Conservation (phyloP, 2,329 filamentous ascomycete genomes). For the Colletotrichum eleusines region DNA sequence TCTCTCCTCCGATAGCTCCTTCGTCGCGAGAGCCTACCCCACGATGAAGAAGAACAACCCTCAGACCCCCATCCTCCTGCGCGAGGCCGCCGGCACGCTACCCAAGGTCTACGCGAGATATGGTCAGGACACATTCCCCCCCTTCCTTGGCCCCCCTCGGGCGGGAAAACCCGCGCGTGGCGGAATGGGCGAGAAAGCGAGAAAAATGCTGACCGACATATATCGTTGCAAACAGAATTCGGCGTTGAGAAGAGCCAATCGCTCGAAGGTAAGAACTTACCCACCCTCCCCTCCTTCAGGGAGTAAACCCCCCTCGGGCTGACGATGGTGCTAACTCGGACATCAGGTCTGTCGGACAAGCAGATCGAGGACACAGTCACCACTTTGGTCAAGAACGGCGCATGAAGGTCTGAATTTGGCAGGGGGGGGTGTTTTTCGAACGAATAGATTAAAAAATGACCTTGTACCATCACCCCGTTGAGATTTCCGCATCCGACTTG, state of each 20-base stretch:
- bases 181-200: neutral
- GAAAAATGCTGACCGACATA: conserved; percentile 43
- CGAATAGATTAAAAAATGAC: conserved; percentile 13
- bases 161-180: neutral
- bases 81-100: conserved; percentile 87
- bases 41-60: conserved; percentile 99
- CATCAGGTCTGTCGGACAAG: conserved; percentile 66
- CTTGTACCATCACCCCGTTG: conserved; percentile 34
- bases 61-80: conserved; percentile 90
- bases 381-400: conserved; percentile 61
- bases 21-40: conserved; percentile 91
- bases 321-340: conserved; percentile 8
- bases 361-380: conserved; percentile 71
- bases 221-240: conserved; percentile 55
- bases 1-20: conserved; percentile 78
- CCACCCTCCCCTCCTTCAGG: conserved; percentile 44
- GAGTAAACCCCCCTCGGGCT: neutral
- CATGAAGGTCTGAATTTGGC: conserved; percentile 12
- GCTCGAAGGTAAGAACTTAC: conserved; percentile 58
- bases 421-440: neutral
- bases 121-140: conserved; percentile 66
- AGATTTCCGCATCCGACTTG: conserved; percentile 8
- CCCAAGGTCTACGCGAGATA: conserved; percentile 94
- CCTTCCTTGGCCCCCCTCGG: neutral
- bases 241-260: conserved; percentile 69